Base-by-base conservation (phyloP, 352 stramenopile genomes). In the Globisporangium carolinianum region DNA sequence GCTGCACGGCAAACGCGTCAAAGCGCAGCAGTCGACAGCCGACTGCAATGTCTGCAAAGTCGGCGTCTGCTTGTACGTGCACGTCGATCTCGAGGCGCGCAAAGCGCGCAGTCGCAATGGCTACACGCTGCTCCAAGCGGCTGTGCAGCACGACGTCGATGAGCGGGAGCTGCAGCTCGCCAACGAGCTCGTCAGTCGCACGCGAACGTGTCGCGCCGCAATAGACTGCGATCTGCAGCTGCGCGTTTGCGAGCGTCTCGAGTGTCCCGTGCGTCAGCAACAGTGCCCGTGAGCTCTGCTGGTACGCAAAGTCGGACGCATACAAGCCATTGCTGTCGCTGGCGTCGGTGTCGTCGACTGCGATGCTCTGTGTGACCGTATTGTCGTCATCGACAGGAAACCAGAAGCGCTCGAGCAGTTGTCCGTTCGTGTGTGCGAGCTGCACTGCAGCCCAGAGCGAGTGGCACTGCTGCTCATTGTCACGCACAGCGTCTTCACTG, bases 311-410 rank as follows among this genome's bases (percentile, higher is more conserved):
- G 24, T 47, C 53, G 0, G 43, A 12, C 49, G 15, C 38, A 2
- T 41, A 39, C 9, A 18, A 12, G 7, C 17, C 17, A 1, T 18
- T 3, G 4, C 9, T 18, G 45, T 49, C 63, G 59, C 3, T 52
- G 41, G 8, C 17, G 51, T 8, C 43, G n/a, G 37, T 7, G 10
- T n/a, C 15, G 42, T 8, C 8, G 59, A 53, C n/a, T 71, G 47
- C 38, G 11, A 89, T 51, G 57, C 60, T 78, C 46, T 61, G 64
- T 9, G 73, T 82, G 43, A 72, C 63, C 57, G 67, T 67, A 48
- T 87, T 87, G 50, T 78, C 79, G 45, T 83, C 68, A 14, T 85
- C 73, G 0, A 24, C 47, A 4, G 59, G 15, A 59, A 89, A 89
- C 79, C 79, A 89, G 12, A 86, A 61, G 45, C 61, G 49, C 39